phyloP scores from a whole-genome alignment of 495 filamentous ascomycete genomes.

The Eremomyces bilateralis region DNA sequence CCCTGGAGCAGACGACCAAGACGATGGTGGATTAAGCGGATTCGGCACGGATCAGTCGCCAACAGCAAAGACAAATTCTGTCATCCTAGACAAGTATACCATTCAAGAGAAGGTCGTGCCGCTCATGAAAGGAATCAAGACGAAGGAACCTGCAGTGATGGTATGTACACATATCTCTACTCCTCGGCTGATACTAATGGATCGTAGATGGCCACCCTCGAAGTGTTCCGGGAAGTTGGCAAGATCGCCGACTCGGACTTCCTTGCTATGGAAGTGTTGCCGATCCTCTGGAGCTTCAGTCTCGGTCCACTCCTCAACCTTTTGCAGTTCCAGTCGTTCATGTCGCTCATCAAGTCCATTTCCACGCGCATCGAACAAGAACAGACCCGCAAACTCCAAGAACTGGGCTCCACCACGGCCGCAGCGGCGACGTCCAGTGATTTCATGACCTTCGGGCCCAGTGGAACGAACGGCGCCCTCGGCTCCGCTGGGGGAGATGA shows the following conservation, averaged over 20 bases:
- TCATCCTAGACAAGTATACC: slow-evolving; percentile 86
- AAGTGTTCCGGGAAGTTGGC: slow-evolving; percentile 65
- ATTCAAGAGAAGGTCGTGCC: slow-evolving; percentile 93
- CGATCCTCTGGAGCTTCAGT: slow-evolving; percentile 77
- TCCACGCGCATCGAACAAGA: slow-evolving; percentile 67
- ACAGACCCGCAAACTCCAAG: slow-evolving; percentile 66
- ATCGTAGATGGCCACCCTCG: slow-evolving; percentile 51
- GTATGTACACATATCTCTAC: slow-evolving; percentile 7
- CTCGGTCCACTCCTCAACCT: slow-evolving; percentile 75
- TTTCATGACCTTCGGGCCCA: slow-evolving; percentile 34
- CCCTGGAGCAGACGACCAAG: slow-evolving; percentile 18
- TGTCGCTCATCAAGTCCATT: slow-evolving; percentile 64
- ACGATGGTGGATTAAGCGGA: slow-evolving; percentile 52
- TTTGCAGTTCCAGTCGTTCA: slow-evolving; percentile 70
- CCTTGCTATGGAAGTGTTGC: slow-evolving; percentile 74
- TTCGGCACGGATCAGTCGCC: slow-evolving; percentile 16
- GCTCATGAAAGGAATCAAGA: slow-evolving; percentile 79
- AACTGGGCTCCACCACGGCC: slow-evolving; percentile 32
- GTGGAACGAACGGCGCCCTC: slow-evolving; percentile 25
- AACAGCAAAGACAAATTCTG: slow-evolving; percentile 33
- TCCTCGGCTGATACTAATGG: neutral
- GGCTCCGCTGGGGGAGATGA: slow-evolving; percentile 25
- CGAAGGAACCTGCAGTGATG: slow-evolving; percentile 93
- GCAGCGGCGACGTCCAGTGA: slow-evolving; percentile 24
- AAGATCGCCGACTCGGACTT: slow-evolving; percentile 74